Evolutionary conservation across 164 flowering plant species (phyloP).

Genomic region (Magnolia changhungtana): DNA sequence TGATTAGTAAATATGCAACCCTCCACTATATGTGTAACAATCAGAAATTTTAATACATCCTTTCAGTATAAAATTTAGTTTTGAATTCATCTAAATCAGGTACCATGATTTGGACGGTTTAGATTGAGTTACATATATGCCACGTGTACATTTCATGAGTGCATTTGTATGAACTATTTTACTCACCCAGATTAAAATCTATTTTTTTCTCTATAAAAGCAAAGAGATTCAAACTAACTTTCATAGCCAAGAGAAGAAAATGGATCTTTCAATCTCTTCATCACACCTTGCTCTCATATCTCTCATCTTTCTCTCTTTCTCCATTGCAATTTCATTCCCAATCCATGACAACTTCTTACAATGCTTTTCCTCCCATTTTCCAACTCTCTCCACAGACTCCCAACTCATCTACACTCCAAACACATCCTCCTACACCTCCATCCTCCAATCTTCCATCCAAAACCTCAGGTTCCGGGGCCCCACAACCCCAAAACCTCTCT

Average conservation of each 20-base stretch:
- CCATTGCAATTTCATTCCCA: not conserved
- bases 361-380: not conserved
- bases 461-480: conserved; percentile 16
- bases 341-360: conserved; percentile 1
- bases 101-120: no score
- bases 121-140: no score
- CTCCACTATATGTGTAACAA: no score
- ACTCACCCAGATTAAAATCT: no score
- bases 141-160: no score
- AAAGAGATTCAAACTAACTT: not conserved
- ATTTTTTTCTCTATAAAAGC: not conserved
- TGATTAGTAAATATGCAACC: no score
- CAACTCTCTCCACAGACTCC: not conserved
- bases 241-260: not conserved
- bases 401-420: not conserved
- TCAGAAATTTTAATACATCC: no score
- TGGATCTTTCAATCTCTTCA: not conserved
- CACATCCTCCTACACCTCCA: conserved; percentile 9
- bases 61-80: no score
- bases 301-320: not conserved
- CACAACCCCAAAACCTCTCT: conserved; percentile 14
- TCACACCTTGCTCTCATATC: not conserved
- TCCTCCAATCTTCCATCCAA: conserved; percentile 13
- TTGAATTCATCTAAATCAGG: no score
- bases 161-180: no score